Base-by-base conservation (phyloP, 768 basidiomycete species). In the Pulveroboletus sp. region DNA sequence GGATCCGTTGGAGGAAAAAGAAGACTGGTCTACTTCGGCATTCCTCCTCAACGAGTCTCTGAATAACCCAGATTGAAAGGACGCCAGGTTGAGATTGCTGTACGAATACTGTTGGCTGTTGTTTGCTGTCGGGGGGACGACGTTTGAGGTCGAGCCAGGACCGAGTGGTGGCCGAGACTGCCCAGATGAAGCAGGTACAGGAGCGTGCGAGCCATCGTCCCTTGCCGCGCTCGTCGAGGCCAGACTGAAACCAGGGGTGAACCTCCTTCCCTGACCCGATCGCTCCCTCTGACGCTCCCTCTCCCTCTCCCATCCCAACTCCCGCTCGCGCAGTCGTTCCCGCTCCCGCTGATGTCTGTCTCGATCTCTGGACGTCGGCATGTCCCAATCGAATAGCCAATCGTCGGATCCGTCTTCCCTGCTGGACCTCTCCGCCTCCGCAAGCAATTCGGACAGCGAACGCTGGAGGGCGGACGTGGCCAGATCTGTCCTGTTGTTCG, bases 11-110 rank as follows among this genome's bases (percentile, higher is more conserved):
- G 51, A 41, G 24, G 55, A 40, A 30, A 54, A 49, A 11, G 64
- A 37, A 9, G 37, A 9, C 22, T 64, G 62, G 20, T 62, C 55
- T 2, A 57, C 61, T 19, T 63, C 64, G 17, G 38, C 58, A 34
- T 56, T 61, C 43, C 63, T 65, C 54, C 60, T 61, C 16, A 67
- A 27, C 23, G 66, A 69, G 50, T 67, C 66, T 24, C 66, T 61
- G 43, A 69, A 67, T 19, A 69, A 30, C 3, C 66, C 66, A 22
- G 66, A 63, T 29, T 65, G 65, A 45, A 67, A 67, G 32, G 65
- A 51, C 16, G 64, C 56, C 6, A 67, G 43, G n/a, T 67, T 63
- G n/a, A 67, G 23, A 39, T 59, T 68, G 44, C 52, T 57, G 41
- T 68, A 67, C 6, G 68, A 63, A 39, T 67, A 64, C 6, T 50